Percentiles rank a stretch among this genome's conserved stretches.
Conservation (phyloP, 192 early-diverging fungal species). For the Coemansia sp. region DNA sequence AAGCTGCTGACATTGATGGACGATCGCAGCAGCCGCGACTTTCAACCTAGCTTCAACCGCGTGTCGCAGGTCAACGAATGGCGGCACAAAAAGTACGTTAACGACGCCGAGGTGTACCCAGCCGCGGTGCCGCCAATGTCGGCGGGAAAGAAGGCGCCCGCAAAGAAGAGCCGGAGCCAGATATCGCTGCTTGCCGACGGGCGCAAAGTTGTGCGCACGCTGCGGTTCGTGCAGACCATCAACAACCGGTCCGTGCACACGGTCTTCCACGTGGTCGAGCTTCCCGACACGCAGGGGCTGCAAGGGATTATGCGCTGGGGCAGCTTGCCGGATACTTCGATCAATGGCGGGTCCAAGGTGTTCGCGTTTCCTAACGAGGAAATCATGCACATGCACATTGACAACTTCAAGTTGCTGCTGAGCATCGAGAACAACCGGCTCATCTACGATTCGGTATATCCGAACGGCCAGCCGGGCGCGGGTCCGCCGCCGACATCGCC, state of each 20-base stretch:
- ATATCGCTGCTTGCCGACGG: slow-evolving; percentile 54
- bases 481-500: slow-evolving; percentile 20
- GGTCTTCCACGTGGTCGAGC: slow-evolving; percentile 58
- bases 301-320: slow-evolving; percentile 70
- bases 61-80: slow-evolving; percentile 68
- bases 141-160: slow-evolving; percentile 23
- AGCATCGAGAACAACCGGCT: slow-evolving; percentile 49
- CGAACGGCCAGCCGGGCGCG: slow-evolving; percentile 35
- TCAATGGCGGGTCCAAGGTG: slow-evolving; percentile 62
- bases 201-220: slow-evolving; percentile 61
- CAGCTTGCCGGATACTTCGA: slow-evolving; percentile 56
- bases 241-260: slow-evolving; percentile 56
- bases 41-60: slow-evolving; percentile 67
- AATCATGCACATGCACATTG: slow-evolving; percentile 50
- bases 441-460: slow-evolving; percentile 43
- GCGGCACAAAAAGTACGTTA: slow-evolving; percentile 58
- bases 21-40: slow-evolving; percentile 50
- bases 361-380: slow-evolving; percentile 48
- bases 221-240: slow-evolving; percentile 60
- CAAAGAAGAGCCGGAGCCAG: slow-evolving; percentile 40
- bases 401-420: slow-evolving; percentile 48
- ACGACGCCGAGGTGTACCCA: slow-evolving; percentile 51
- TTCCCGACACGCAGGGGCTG: slow-evolving; percentile 46
- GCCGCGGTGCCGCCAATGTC: slow-evolving; percentile 15
- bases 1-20: slow-evolving; percentile 71